Percentiles rank a stretch among this genome's conserved stretches.
Conservation (phyloP, 2,329 filamentous ascomycete genomes). For the Diaporthe aspalathi region DNA sequence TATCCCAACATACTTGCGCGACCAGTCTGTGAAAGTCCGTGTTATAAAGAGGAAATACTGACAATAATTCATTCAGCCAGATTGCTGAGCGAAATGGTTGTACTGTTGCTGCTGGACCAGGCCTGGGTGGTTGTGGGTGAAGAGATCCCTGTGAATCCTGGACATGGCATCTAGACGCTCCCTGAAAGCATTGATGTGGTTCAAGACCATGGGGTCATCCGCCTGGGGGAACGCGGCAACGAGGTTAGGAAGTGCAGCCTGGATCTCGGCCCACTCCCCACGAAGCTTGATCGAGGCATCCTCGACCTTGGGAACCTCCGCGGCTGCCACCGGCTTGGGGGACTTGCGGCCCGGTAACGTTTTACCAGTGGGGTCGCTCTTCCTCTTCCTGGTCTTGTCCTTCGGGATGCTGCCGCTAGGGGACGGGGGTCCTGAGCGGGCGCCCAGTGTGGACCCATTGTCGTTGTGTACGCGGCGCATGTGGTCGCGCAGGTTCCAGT, state of each 20-base stretch:
- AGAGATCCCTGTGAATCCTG: conserved; percentile 59
- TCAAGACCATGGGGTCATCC: conserved; percentile 63
- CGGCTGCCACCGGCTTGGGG: conserved; percentile 46
- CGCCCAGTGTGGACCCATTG: conserved; percentile 53
- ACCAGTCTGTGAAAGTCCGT: no score
- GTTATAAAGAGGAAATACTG: conserved; percentile 35
- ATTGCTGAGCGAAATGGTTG: conserved; percentile 51
- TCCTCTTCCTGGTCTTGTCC: conserved; percentile 68
- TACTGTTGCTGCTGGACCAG: conserved; percentile 48
- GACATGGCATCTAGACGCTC: conserved; percentile 63
- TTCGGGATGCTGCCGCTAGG: conserved; percentile 44
- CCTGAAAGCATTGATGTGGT: conserved; percentile 64
- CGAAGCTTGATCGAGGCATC: conserved; percentile 56
- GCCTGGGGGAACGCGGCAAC: conserved; percentile 62
- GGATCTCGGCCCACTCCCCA: conserved; percentile 71
- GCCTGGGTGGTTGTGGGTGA: conserved; percentile 48
- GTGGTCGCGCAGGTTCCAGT: conserved; percentile 97
- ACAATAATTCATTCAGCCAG: conserved; percentile 51
- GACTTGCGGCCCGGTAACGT: conserved; percentile 61
- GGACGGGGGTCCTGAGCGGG: conserved; percentile 42
- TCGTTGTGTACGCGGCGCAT: conserved; percentile 93
- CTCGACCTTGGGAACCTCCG: conserved; percentile 49
- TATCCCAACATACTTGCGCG: no score
- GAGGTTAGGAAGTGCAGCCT: conserved; percentile 71
- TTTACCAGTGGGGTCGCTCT: conserved; percentile 62